These are phyloP conservation scores for Falciphora oryzae DNA, from an alignment of 2,329 filamentous ascomycete species.

Conservation along the genomic window DNA sequence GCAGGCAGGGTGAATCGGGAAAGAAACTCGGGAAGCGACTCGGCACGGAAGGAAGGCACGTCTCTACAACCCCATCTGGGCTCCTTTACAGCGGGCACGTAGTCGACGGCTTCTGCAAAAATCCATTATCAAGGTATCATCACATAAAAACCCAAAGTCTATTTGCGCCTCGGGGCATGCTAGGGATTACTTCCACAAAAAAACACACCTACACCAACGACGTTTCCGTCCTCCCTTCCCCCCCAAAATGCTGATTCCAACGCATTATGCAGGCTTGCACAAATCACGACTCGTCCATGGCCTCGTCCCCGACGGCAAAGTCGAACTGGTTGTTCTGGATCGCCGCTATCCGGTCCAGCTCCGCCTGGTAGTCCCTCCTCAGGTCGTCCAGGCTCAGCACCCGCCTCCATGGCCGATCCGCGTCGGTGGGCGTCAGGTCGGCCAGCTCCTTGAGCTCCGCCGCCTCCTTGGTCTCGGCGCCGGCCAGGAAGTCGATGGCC, in stretches of 20 bases:
- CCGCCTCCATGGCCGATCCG: slow-evolving; percentile 49
- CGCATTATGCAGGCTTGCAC: not conserved
- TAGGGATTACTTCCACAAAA: not conserved
- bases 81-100: too few relatives aligned
- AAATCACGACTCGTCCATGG: slow-evolving; percentile 44
- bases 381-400: slow-evolving; percentile 83
- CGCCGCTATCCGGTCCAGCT: slow-evolving; percentile 81
- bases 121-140: slow-evolving; percentile 1
- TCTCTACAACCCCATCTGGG: not conserved
- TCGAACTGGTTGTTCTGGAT: slow-evolving; percentile 89
- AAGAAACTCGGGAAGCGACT: too few relatives aligned
- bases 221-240: not conserved
- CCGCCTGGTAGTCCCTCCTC: slow-evolving; percentile 80
- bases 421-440: slow-evolving; percentile 13
- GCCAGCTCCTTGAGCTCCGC: slow-evolving; percentile 10
- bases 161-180: not conserved
- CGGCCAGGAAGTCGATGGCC: slow-evolving; percentile 4
- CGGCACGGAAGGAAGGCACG: not conserved
- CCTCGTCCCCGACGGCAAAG: slow-evolving; percentile 51
- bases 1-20: too few relatives aligned
- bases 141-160: not conserved
- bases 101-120: not conserved
- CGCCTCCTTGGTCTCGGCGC: slow-evolving; percentile 12
- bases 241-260: not conserved
- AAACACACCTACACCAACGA: too few relatives aligned